Conservation (phyloP, 169 alveolate genomes). For the Sarcocystis neurona region DNA sequence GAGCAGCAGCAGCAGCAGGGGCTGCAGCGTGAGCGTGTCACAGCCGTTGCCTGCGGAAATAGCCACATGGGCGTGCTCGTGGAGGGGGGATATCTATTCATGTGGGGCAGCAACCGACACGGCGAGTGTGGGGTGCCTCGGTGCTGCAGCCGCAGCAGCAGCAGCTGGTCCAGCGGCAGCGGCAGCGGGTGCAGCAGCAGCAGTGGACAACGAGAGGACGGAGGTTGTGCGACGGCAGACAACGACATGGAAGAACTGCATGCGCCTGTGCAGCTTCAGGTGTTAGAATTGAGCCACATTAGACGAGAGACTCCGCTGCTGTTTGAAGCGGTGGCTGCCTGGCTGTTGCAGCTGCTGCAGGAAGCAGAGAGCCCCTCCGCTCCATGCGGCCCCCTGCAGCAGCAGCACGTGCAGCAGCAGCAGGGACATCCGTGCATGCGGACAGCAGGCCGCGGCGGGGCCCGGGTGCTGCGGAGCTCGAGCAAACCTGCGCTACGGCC, state of each 20-base stretch:
- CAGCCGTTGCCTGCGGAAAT: slow-evolving; percentile 56
- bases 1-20: slow-evolving; percentile 33
- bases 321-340: not conserved
- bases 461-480: not conserved
- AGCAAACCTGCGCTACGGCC: not conserved
- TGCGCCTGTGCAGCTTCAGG: not conserved
- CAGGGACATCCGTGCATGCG: slow-evolving; percentile 26
- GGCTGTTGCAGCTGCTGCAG: not conserved
- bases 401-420: not conserved
- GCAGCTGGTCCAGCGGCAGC: slow-evolving; percentile 32
- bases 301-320: slow-evolving; percentile 32
- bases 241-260: not conserved
- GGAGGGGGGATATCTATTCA: slow-evolving; percentile 50
- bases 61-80: slow-evolving; percentile 50
- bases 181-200: slow-evolving; percentile 8
- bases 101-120: slow-evolving; percentile 63
- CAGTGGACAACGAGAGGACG: not conserved
- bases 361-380: slow-evolving; percentile 40
- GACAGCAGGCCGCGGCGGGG: too few species aligned
- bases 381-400: slow-evolving; percentile 22
- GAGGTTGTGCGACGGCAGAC: too few species aligned
- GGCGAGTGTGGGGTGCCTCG: slow-evolving; percentile 42
- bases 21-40: slow-evolving; percentile 1
- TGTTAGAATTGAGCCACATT: not conserved
- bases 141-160: slow-evolving; percentile 33